Evolutionary conservation across 352 stramenopile species (phyloP), one percentile per base, ranked within the genome.

Genomic region (Pythium graminicola): DNA sequence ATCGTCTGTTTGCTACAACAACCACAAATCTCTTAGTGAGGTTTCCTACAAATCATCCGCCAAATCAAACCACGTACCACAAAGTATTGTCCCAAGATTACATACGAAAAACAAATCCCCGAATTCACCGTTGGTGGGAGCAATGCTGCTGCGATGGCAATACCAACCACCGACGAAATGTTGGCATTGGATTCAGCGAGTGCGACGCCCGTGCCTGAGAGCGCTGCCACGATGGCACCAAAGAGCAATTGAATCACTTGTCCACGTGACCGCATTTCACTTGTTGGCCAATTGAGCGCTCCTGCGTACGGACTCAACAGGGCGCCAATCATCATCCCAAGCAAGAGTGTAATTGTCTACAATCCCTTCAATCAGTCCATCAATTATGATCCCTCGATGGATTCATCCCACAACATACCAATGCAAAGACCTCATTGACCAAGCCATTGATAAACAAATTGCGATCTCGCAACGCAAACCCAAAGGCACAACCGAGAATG

Each of bases 141-240:
- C 39, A 94, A 57, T 22, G 83, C 78, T 10, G 83, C 83, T 8
- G 83, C 83, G 41, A 94, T 94, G n/a, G 81, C 83, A 20, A 78
- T 89, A 35, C 83, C 83, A n/a, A 94, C 83, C n/a, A 94, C 82
- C 0, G 83, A 94, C 26, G 81, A 93, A 45, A 94, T 90, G 50
- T 94, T 94, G 50, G 75, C 76, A 49, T 93, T 94, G 9, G 78
- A 93, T 57, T 94, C 83, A 26, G 83, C 81, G 6, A 94, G 57
- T 19, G 81, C 83, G 29, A 90, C 81, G 16, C 79, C 83, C 3
- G 80, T 77, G 28, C 83, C 83, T 0, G 81, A 91, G 9, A 90
- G 56, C 9, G 83, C 79, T 1, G 83, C 83, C 29, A 94, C 80
- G 35, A 91, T 66, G 1, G 81, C 83, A 6, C 83, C 81, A 38